Evolutionary conservation across 2,329 filamentous ascomycete species (phyloP), one percentile per base, ranked within the genome.

Genomic region (Aureobasidium leucospermi): DNA sequence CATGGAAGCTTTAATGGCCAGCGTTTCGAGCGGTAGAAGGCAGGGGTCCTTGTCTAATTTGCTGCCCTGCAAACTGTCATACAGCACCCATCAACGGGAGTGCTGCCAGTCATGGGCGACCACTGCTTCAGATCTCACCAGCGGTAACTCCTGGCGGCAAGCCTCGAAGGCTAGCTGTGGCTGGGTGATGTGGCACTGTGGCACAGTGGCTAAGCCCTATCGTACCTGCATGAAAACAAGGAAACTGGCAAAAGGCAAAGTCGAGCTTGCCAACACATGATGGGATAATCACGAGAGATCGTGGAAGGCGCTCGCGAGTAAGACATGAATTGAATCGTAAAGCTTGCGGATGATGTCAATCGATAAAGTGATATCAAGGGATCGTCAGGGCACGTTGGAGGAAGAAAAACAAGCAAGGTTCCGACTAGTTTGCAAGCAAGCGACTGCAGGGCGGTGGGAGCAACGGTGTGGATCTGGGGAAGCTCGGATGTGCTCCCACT

Each of bases 221-320:
- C 41, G 41, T 56, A 56, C 52, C 52, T 56, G 52, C 52, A 56
- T 45, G 39, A 29, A 46, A 56, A 45, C 52, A 56, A 38, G 52
- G 28, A 56, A 56, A 36, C 23, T 39, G 36, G 15, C 34, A 34
- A 19, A 32, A 34, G 31, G 31, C 16, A 19, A 36, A 36, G 46
- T 23, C 47, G 16, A 53, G 51, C 38, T 55, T 43, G 39, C 51
- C 9, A 41, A 23, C 38, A 19, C n/a, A 42, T 55, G 51, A 55
- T 55, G 32, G 23, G 16, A 23, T 19, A 29, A 29, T 41, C 48
- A 23, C 41, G 48, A 38, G 51, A 55, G 28, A 55, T 55, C 32
- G 51, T 43, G 51, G 38, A 43, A 5, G 43, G 38, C 32, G 29
- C 38, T 55, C 39, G 38, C 39, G 42, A 57, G 42, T 46, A 31